Base-by-base conservation (phyloP, 2,329 filamentous ascomycete genomes). In the Exserohilum rostratum region DNA sequence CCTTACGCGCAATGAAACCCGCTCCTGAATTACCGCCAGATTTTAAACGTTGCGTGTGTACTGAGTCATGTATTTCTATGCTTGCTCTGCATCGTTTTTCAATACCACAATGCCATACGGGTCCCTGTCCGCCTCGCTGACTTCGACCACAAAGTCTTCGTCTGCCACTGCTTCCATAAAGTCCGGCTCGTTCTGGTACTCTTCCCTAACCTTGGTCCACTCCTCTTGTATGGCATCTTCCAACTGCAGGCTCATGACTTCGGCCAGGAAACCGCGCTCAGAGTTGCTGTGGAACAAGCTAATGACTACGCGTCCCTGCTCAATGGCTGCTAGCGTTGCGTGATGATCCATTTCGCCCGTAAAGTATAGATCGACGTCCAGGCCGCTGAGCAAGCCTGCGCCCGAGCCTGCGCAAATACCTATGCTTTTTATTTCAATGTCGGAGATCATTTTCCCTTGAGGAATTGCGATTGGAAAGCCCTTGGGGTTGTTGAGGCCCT, bases 271-370 rank as follows among this genome's bases (percentile, higher is more conserved):
- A 0, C 86, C 88, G 31, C 95, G 81, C 79, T 99, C 95, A 0
- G 90, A 95, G 75, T 98, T 98, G 65, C 90, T 93, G 74, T 99
- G 95, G 67, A 96, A 96, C 43, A 96, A 82, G 35, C 88, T 89
- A 46, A 98, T 85, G 0, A 98, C 90, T 50, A 87, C 89, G 60
- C 88, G 88, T 1, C 93, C 93, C 54, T 87, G 85, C 79, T 97
- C 93, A 25, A 90, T 91, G 1, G 92, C 91, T 34, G 90, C 86
- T 53, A 99, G 83, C 3, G 93, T 92, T 60, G 95, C 91, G 72
- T 99, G 95, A 72, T 99, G 95, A 67, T 86, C 90, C 81, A 98
- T 85, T 78, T 99, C 95, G 1, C 95, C 95, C 0, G 91, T 98
- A 65, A 99, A 90, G 3, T 96, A 77, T 34, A 98, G 75, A 68